Conservation (phyloP, 2,329 filamentous ascomycete genomes). For the Alternaria sp. region DNA sequence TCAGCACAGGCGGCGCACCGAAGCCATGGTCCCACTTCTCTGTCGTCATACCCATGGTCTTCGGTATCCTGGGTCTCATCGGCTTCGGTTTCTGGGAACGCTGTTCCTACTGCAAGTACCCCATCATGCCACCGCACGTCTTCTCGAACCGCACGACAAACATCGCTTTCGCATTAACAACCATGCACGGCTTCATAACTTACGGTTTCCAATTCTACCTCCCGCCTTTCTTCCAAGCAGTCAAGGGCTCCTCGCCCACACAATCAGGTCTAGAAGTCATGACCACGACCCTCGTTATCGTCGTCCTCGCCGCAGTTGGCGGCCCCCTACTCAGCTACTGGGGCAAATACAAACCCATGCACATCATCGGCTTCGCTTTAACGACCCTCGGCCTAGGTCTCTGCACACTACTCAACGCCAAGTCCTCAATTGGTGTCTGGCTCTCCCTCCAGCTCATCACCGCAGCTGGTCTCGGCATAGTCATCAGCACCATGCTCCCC, state of each 20-base stretch:
- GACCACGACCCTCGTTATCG: constrained; percentile 31
- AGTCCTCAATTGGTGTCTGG: constrained; percentile 21
- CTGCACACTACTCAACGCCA: constrained; percentile 21
- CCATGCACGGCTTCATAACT: constrained; percentile 39
- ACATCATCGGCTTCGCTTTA: constrained; percentile 30
- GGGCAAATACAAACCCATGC: constrained; percentile 39
- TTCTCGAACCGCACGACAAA: constrained; percentile 54
- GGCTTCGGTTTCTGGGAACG: constrained; percentile 50
- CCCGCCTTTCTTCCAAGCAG: constrained; percentile 39
- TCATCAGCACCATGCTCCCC: constrained; percentile 38
- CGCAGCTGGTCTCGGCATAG: constrained; percentile 32
- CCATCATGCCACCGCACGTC: constrained; percentile 52
- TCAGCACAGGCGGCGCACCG: constrained; percentile 54
- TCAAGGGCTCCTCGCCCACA: constrained; percentile 27
- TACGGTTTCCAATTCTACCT: constrained; percentile 39
- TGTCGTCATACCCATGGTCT: constrained; percentile 53
- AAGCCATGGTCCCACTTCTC: constrained; percentile 52
- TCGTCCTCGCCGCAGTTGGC: constrained; percentile 28
- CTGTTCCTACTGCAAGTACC: constrained; percentile 35
- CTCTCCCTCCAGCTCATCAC: constrained; percentile 33
- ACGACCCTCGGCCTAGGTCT: constrained; percentile 29
- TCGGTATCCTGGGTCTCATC: constrained; percentile 52
- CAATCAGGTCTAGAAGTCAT: constrained; percentile 37
- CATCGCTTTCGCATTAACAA: constrained; percentile 43
- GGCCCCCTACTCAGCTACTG: constrained; percentile 29